Base-by-base conservation (phyloP, 2,329 filamentous ascomycete species). In the Berkeleyomyces rouxiae region DNA sequence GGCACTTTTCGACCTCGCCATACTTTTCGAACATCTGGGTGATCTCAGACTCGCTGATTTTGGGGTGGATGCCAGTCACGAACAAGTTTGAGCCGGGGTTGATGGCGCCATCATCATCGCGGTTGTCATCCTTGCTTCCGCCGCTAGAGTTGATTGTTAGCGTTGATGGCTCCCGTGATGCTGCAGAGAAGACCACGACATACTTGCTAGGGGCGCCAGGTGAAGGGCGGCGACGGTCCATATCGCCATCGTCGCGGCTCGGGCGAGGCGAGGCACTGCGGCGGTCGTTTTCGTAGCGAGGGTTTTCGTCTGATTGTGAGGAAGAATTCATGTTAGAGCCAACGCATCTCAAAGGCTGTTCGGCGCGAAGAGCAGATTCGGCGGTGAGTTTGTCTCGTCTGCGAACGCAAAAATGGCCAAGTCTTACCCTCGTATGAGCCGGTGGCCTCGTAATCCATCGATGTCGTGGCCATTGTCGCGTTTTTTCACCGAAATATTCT, bases 51-150 rank as follows among this genome's bases (percentile, higher is more conserved):
- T 99, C 93, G 58, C 82, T 85, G 68, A 99, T 82, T 70, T 88
- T 88, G 64, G 93, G 93, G 74, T 97, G 90, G 68, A 99, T 99
- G 69, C 93, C 93, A 67, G 93, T 99, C 68, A 99, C 93, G 74
- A 99, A 99, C 65, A 99, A 87, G 78, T 99, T 99, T 68, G 93
- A 96, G 69, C 93, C 93, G 66, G 90, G 88, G 77, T 99, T 99
- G 71, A 87, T 73, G 67, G 91, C 86, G 68, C 87, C 87, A 70
- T 89, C 86, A 69, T 95, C 90, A 47, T 78, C 77, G 67, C 75
- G 78, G 63, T 77, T 77, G 55, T 79, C 77, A 62, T 80, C 81
- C 70, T 83, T 82, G 63, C 76, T 61, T 10, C 58, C 61, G 37
- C 73, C 65, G 74, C 75, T 69, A 77, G 77, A 62, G 4, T 9